These are phyloP conservation scores for Capniomyces stellatus DNA, from an alignment of 371 early-diverging fungal genomes.

Conservation along the genomic window DNA sequence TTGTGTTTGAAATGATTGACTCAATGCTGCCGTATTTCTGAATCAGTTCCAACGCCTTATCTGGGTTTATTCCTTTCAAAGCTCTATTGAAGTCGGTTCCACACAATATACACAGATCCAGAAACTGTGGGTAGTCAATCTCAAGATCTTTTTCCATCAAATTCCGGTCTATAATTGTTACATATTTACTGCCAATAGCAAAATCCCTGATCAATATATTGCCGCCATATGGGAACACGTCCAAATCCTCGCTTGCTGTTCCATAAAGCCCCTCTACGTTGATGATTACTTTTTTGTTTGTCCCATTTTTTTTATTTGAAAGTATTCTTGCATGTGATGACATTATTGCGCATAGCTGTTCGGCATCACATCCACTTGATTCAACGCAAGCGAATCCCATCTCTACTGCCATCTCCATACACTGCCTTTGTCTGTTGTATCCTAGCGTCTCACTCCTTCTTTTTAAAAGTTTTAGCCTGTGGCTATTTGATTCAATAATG, in stretches of 20 bases:
- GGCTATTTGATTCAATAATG: no score
- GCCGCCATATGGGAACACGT: constrained; percentile 22
- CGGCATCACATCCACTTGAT: no score
- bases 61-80: constrained; percentile 41
- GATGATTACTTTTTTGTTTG: no score
- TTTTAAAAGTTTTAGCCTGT: constrained; percentile 18
- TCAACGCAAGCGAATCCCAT: constrained; percentile 39
- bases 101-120: constrained; percentile 59
- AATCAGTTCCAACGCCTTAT: constrained; percentile 36
- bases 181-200: neutral
- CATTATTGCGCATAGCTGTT: constrained; percentile 43
- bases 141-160: constrained; percentile 29
- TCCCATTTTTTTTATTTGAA: neutral
- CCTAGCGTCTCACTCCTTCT: constrained; percentile 37
- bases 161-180: constrained; percentile 29
- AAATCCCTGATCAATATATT: constrained; percentile 11
- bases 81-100: constrained; percentile 58
- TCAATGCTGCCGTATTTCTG: constrained; percentile 43
- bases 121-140: constrained; percentile 31
- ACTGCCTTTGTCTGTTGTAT: constrained; percentile 26
- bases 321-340: neutral
- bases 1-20: no score
- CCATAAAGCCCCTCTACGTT: no score
- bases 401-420: constrained; percentile 27
- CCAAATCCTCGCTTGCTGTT: constrained; percentile 44